A percentile compares a stretch with the other conserved stretches of the same genome.
Conservation (phyloP, 2,329 filamentous ascomycete species). For the Diaporthe ilicicola region DNA sequence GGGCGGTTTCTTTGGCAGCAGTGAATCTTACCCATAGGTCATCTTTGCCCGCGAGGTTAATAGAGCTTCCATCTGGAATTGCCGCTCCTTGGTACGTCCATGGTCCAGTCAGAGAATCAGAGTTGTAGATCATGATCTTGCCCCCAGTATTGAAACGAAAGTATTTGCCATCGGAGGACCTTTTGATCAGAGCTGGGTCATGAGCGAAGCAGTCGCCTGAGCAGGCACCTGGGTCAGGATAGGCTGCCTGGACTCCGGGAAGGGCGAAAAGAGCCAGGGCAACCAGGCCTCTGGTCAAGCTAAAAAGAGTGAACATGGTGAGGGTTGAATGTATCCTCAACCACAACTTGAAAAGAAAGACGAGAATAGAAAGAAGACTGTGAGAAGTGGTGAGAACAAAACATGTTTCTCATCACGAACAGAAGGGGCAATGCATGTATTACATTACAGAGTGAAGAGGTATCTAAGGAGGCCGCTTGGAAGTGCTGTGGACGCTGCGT, state of each 20-base stretch:
- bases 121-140: constrained; percentile 50
- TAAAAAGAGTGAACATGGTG: constrained; percentile 20
- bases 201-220: constrained; percentile 40
- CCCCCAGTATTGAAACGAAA: constrained; percentile 49
- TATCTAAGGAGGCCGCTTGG: neutral
- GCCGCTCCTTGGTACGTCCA: constrained; percentile 53
- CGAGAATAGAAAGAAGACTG: neutral
- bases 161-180: constrained; percentile 25
- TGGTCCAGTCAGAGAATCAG: constrained; percentile 48
- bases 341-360: neutral
- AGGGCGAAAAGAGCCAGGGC: constrained; percentile 19
- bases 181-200: constrained; percentile 26
- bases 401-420: neutral
- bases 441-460: neutral
- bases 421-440: neutral
- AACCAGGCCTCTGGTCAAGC: constrained; percentile 18
- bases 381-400: neutral
- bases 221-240: constrained; percentile 46
- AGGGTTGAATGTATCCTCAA: neutral
- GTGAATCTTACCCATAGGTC: constrained; percentile 50
- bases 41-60: constrained; percentile 50
- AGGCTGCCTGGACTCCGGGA: constrained; percentile 9
- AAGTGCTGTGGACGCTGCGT: neutral
- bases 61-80: constrained; percentile 48
- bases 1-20: too few species aligned